Conservation (phyloP, 78 protist species). For the Isochrysis galbana region DNA sequence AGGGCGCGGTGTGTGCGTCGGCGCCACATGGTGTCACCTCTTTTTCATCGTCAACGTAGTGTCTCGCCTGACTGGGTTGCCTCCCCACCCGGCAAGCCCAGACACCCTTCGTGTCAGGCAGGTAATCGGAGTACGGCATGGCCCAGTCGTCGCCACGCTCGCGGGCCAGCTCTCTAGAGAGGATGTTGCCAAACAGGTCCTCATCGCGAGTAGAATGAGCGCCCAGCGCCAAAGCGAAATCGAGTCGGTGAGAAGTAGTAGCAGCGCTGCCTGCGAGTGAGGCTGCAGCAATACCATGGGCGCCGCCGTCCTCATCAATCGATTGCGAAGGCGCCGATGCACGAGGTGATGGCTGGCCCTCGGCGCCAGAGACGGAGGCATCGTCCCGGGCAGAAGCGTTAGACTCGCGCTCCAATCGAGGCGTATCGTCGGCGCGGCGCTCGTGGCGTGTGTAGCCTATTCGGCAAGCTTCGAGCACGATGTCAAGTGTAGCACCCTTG, state of each 20-base stretch:
- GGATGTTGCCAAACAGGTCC: neutral
- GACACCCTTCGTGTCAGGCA: neutral
- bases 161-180: neutral
- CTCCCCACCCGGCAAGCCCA: neutral
- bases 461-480: neutral
- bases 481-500: neutral
- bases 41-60: neutral
- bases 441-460: neutral
- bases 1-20: no score
- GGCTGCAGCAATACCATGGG: no score
- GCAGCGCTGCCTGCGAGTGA: no score
- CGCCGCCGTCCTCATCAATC: no score
- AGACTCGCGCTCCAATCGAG: neutral
- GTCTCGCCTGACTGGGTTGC: neutral
- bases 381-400: neutral
- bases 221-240: neutral
- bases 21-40: no score
- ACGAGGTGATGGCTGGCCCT: no score
- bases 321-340: no score
- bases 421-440: neutral
- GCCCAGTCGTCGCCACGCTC: no score
- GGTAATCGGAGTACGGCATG: neutral
- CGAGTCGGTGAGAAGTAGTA: neutral
- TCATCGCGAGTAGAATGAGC: neutral
- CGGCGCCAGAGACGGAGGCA: neutral